A percentile compares a stretch with the other conserved stretches of the same genome.
Evolutionary conservation across 306 rosid species (phyloP).

Genomic region (Sphenostylis stenocarpa): DNA sequence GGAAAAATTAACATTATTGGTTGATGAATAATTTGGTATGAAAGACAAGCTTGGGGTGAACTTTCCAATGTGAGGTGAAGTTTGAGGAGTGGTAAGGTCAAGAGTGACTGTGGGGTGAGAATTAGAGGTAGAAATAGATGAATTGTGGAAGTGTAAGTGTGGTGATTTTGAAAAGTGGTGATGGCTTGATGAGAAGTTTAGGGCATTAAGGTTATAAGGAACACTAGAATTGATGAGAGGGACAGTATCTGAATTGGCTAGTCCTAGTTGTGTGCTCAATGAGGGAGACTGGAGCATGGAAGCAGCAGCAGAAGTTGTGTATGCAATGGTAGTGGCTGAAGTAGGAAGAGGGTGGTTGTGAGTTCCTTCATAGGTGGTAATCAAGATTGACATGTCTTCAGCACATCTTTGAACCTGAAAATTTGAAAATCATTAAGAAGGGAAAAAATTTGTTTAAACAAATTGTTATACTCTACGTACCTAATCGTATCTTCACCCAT

Average conservation of each 20-base stretch:
- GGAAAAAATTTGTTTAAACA: background rate
- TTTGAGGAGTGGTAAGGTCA: conserved; percentile 42
- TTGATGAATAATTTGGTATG: conserved; percentile 32
- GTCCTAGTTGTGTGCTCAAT: conserved; percentile 36
- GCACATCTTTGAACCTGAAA: conserved; percentile 74
- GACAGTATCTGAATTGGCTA: conserved; percentile 22
- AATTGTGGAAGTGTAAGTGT: conserved; percentile 40
- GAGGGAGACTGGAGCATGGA: conserved; percentile 63
- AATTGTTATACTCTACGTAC: no score
- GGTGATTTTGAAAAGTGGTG: conserved; percentile 32
- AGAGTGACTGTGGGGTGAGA: conserved; percentile 70
- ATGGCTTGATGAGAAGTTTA: conserved; percentile 27
- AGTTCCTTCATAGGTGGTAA: conserved; percentile 74
- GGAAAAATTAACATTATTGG: conserved; percentile 34
- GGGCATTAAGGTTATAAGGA: conserved; percentile 21
- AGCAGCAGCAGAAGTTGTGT: conserved; percentile 68
- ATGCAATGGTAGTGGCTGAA: conserved; percentile 74
- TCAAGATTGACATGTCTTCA: conserved; percentile 67
- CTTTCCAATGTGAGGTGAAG: conserved; percentile 31
- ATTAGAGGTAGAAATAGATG: conserved; percentile 48
- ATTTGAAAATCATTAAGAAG: background rate
- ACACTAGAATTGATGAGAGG: conserved; percentile 29
- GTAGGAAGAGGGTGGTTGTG: conserved; percentile 69
- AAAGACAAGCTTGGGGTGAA: conserved; percentile 20
- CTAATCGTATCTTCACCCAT: background rate